Conservation (phyloP, 2,329 filamentous ascomycete genomes). For the Calycina marina region DNA sequence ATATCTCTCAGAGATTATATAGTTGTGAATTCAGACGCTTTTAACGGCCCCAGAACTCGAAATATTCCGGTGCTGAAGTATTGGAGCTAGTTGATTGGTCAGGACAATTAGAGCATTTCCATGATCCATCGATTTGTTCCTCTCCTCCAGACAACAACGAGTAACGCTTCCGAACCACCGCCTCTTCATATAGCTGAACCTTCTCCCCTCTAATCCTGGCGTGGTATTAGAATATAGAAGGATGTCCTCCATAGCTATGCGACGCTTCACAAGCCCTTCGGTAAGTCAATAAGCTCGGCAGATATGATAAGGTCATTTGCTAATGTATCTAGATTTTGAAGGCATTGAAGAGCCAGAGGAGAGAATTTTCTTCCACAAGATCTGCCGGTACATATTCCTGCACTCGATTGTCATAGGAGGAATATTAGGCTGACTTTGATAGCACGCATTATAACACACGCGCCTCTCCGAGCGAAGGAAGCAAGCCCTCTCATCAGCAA, state of each 20-base stretch:
- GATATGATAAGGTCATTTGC: slow-evolving; percentile 5
- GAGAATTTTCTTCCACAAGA: slow-evolving; percentile 78
- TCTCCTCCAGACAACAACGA: too few relatives aligned
- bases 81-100: too few relatives aligned
- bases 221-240: too few relatives aligned
- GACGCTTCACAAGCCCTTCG: slow-evolving; percentile 41
- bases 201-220: too few relatives aligned
- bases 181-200: too few relatives aligned
- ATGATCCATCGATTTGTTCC: too few relatives aligned
- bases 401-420: neutral
- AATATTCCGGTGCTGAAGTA: too few relatives aligned
- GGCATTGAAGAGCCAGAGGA: slow-evolving; percentile 41
- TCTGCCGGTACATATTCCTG: slow-evolving; percentile 47
- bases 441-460: slow-evolving; percentile 78
- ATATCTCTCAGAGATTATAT: too few relatives aligned
- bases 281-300: slow-evolving; percentile 28
- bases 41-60: too few relatives aligned
- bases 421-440: slow-evolving; percentile 11
- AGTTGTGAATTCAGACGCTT: too few relatives aligned
- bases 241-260: slow-evolving; percentile 51
- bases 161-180: too few relatives aligned
- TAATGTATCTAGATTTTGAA: slow-evolving; percentile 20
- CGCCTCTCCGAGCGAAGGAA: slow-evolving; percentile 83
- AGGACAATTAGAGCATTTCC: too few relatives aligned
- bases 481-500: slow-evolving; percentile 72